A percentile compares a stretch with the other conserved stretches of the same genome.
These are phyloP conservation scores for Aspergillus niger DNA, from an alignment of 2,329 filamentous ascomycete species.

Conservation along the genomic window DNA sequence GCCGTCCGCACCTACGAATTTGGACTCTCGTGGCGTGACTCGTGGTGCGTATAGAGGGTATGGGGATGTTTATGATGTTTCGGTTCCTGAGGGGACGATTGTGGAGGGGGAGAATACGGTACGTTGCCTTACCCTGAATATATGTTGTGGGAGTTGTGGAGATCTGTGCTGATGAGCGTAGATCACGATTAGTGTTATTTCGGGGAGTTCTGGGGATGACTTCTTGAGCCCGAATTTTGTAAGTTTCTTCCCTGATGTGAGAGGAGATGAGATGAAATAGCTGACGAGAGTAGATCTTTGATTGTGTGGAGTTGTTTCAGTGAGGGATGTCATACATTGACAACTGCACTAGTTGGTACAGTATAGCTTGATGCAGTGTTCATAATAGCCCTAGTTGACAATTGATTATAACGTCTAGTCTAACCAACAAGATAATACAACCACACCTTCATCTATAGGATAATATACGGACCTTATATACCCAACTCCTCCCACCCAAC, in stretches of 20 bases:
- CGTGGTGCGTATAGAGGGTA: slow-evolving; percentile 65
- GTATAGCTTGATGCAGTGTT: too few relatives aligned
- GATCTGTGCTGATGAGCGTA: slow-evolving; percentile 4
- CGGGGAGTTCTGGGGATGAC: slow-evolving; percentile 58
- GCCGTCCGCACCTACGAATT: slow-evolving; percentile 60
- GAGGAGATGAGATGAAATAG: background rate
- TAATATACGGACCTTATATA: too few relatives aligned
- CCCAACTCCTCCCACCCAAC: too few relatives aligned
- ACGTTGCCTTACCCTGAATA: background rate
- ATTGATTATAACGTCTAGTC: too few relatives aligned
- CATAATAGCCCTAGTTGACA: too few relatives aligned
- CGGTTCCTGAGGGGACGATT: slow-evolving; percentile 62
- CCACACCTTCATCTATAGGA: background rate
- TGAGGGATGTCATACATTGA: background rate
- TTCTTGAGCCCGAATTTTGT: slow-evolving; percentile 61
- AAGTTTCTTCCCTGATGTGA: slow-evolving; percentile 14
- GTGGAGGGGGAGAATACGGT: slow-evolving; percentile 62
- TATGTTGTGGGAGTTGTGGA: too few relatives aligned
- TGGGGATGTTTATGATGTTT: slow-evolving; percentile 65
- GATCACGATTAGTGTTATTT: slow-evolving; percentile 61
- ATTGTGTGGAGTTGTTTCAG: slow-evolving; percentile 35
- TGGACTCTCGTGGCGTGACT: slow-evolving; percentile 66
- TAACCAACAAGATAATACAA: too few relatives aligned
- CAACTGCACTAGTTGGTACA: too few relatives aligned
- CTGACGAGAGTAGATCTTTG: slow-evolving; percentile 27